phyloP scores from a whole-genome alignment of 257 asterid genomes.

The Coffea eugenioides region DNA sequence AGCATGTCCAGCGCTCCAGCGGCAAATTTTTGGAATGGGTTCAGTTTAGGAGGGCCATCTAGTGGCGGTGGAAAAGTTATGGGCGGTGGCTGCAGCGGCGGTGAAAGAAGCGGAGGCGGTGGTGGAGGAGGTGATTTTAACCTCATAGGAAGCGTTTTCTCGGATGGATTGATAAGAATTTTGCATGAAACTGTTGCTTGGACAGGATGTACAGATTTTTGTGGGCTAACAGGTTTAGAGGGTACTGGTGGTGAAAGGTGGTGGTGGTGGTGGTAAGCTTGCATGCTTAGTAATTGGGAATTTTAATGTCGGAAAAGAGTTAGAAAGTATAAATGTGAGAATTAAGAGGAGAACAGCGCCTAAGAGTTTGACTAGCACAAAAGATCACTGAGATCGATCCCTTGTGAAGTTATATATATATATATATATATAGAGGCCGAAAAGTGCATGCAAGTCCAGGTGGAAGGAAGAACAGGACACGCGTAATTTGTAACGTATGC shows the following conservation, averaged over 20 bases:
- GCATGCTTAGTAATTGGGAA: slow-evolving; percentile 21
- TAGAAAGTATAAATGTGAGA: background rate
- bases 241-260: slow-evolving; percentile 15
- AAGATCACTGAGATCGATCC: background rate
- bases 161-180: slow-evolving; percentile 23
- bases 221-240: background rate
- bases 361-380: background rate
- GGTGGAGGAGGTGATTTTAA: background rate
- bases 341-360: too few relatives aligned
- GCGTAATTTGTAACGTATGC: background rate
- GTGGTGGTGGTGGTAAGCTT: slow-evolving; percentile 29
- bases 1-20: slow-evolving; percentile 41
- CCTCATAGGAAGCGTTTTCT: slow-evolving; percentile 19
- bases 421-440: slow-evolving; percentile 1
- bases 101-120: background rate
- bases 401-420: background rate
- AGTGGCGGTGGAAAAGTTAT: background rate
- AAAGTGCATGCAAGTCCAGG: slow-evolving; percentile 4
- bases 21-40: slow-evolving; percentile 44
- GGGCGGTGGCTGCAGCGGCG: slow-evolving; percentile 9
- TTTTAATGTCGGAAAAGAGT: background rate
- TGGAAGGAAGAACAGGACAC: background rate
- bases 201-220: background rate
- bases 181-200: slow-evolving; percentile 31
- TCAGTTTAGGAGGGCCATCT: slow-evolving; percentile 12